These are phyloP conservation scores for Scortechinia acanthostroma DNA, from an alignment of 2,329 filamentous ascomycete species.

Conservation along the genomic window DNA sequence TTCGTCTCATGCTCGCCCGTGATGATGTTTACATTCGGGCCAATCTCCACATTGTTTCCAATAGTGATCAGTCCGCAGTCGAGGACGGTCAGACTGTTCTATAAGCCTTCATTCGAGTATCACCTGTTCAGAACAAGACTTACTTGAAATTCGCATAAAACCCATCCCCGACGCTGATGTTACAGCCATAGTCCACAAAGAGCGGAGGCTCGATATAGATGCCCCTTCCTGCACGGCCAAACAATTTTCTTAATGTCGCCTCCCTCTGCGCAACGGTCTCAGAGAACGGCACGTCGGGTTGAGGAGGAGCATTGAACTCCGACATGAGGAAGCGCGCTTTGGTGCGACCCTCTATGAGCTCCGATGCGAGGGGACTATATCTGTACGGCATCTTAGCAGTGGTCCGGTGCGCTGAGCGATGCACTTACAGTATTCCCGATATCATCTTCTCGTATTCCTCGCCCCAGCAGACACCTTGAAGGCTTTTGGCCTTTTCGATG, in stretches of 20 bases:
- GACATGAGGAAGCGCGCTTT: background rate
- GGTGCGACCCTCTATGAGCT: background rate
- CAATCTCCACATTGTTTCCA: conserved; percentile 40
- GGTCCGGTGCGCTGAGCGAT: background rate
- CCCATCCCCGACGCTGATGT: conserved; percentile 8
- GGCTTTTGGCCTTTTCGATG: background rate
- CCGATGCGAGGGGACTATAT: too few relatives aligned
- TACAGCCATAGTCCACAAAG: conserved; percentile 12
- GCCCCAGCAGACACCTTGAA: conserved; percentile 12
- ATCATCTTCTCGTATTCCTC: conserved; percentile 15
- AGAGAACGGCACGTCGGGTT: background rate
- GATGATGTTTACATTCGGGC: conserved; percentile 41
- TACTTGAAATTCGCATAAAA: conserved; percentile 12
- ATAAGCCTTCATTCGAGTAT: background rate
- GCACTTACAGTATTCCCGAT: conserved; percentile 13
- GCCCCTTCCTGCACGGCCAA: conserved; percentile 7
- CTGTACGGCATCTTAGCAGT: background rate
- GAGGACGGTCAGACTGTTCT: conserved; percentile 28
- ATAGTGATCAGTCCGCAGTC: conserved; percentile 43
- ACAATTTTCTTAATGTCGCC: conserved; percentile 6
- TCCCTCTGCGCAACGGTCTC: background rate
- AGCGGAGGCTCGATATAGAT: conserved; percentile 10
- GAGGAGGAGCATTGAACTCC: background rate
- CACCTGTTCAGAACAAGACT: background rate
- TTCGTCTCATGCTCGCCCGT: conserved; percentile 42